Evolutionary conservation across 1,284 basidiomycete species (phyloP).

Genomic region (Porogramme epimiltina): DNA sequence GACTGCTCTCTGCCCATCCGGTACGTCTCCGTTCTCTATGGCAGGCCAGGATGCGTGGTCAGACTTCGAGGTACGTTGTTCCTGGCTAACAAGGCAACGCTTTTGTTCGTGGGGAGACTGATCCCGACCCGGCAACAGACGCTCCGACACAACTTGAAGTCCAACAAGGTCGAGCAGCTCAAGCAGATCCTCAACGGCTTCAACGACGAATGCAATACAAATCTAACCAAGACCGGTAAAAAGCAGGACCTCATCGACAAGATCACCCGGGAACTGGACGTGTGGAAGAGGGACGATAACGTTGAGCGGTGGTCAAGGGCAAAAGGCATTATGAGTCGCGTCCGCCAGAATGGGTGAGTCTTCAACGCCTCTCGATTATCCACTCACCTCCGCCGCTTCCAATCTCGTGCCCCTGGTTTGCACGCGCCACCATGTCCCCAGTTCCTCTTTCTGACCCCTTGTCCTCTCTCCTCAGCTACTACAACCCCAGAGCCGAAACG

Average conservation of each 20-base stretch:
- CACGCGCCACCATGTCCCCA: too few relatives aligned
- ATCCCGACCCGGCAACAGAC: constrained; percentile 35
- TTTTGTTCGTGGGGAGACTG: constrained; percentile 5
- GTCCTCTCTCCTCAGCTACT: neutral
- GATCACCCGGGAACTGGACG: constrained; percentile 56
- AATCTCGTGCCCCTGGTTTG: too few relatives aligned
- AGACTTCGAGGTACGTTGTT: constrained; percentile 59
- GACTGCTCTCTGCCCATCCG: constrained; percentile 11
- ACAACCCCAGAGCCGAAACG: constrained; percentile 12
- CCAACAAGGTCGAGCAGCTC: constrained; percentile 76
- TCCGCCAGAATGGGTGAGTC: constrained; percentile 65
- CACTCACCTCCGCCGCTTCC: too few relatives aligned
- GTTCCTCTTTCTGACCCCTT: constrained; percentile 11
- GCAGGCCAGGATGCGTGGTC: constrained; percentile 52
- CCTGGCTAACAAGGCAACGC: neutral
- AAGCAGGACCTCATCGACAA: constrained; percentile 83
- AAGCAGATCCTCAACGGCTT: constrained; percentile 74
- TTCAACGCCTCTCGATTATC: neutral
- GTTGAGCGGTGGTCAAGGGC: constrained; percentile 69
- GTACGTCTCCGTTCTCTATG: constrained; percentile 35
- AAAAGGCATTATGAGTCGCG: constrained; percentile 61
- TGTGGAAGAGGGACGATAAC: constrained; percentile 55
- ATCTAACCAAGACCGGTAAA: constrained; percentile 76
- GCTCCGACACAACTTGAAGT: constrained; percentile 47
- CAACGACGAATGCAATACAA: constrained; percentile 72